A percentile compares a stretch with the other conserved stretches of the same genome.
phyloP scores from a whole-genome alignment of 208 protist genomes.

The Crithidia fasciculata region DNA sequence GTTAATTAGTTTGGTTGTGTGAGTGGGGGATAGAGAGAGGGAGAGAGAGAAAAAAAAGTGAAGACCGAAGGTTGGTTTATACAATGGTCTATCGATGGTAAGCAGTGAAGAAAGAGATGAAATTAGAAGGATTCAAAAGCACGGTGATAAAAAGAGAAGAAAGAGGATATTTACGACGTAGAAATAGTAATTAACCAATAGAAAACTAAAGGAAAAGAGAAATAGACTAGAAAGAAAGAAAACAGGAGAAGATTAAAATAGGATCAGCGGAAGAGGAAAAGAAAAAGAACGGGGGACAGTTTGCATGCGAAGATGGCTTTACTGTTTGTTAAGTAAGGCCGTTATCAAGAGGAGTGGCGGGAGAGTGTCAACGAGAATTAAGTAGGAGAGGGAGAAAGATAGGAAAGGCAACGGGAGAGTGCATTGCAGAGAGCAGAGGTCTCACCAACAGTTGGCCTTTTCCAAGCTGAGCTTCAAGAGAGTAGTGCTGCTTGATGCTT shows the following conservation, averaged over 20 bases:
- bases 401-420: too few relatives aligned
- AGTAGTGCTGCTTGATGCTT: too few relatives aligned
- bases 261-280: not conserved
- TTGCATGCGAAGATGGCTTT: too few relatives aligned
- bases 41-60: slow-evolving; percentile 21
- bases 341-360: too few relatives aligned
- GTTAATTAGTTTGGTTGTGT: not conserved
- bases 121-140: not conserved
- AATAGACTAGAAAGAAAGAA: slow-evolving; percentile 7
- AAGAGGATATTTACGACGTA: slow-evolving; percentile 7
- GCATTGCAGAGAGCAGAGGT: too few relatives aligned
- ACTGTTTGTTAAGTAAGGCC: too few relatives aligned
- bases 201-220: slow-evolving; percentile 13
- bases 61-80: not conserved
- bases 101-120: not conserved
- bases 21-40: not conserved
- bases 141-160: slow-evolving; percentile 7
- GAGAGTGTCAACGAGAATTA: too few relatives aligned
- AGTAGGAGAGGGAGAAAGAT: too few relatives aligned
- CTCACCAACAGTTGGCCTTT: too few relatives aligned
- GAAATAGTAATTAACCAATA: slow-evolving; percentile 1
- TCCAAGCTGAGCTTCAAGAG: too few relatives aligned
- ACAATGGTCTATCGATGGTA: not conserved
- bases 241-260: not conserved
- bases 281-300: not conserved